These are phyloP conservation scores for Melaleuca alternifolia DNA, from an alignment of 345 rosid genomes.

Conservation along the genomic window DNA sequence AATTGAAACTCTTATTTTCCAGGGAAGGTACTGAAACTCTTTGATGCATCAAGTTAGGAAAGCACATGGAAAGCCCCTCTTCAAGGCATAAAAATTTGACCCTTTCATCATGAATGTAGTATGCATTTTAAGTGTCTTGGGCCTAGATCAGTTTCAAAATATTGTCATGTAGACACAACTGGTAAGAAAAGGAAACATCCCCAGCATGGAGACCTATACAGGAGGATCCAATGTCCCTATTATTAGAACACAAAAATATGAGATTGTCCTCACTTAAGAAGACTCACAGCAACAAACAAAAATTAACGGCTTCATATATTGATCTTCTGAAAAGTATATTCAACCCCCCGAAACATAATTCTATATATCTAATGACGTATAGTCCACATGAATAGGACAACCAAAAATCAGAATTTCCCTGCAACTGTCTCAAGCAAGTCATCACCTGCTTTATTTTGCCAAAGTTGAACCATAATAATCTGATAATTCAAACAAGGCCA, in stretches of 20 bases:
- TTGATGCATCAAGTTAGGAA: background rate
- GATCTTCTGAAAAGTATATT: background rate
- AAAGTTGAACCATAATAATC: background rate
- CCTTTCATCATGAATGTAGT: background rate
- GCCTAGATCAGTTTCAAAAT: background rate
- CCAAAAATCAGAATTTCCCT: background rate
- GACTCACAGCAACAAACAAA: background rate
- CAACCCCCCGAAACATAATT: background rate
- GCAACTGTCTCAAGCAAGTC: background rate
- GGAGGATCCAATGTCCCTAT: background rate
- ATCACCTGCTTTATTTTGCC: background rate
- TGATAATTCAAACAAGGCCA: background rate
- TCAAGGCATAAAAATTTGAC: background rate
- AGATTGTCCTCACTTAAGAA: background rate
- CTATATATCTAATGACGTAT: background rate
- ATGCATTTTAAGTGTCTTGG: background rate
- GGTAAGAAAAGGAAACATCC: background rate
- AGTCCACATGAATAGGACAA: background rate
- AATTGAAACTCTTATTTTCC: background rate
- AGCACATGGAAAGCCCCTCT: background rate
- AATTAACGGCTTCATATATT: background rate
- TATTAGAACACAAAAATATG: background rate
- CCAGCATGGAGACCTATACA: background rate
- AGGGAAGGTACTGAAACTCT: background rate
- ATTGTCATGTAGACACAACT: background rate